Evolutionary conservation across 2,329 filamentous ascomycete genomes (phyloP), one percentile per base, ranked within the genome.

Genomic region (Mycocentrospora acerina): DNA sequence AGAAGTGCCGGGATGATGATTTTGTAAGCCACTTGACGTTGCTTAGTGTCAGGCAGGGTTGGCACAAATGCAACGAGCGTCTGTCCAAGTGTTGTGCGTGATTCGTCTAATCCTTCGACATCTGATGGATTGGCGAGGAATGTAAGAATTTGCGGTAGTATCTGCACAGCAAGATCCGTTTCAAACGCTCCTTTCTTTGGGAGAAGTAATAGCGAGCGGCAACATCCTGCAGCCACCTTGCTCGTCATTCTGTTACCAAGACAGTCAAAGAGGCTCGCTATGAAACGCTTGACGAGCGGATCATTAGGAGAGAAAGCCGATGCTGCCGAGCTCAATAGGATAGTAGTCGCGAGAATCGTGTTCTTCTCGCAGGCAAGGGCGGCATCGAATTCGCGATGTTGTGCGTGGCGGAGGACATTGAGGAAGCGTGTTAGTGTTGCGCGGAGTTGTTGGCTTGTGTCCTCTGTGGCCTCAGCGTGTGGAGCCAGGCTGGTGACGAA

Each of bases 341-440:
- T 86, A 0, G 93, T 95, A 31, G 86, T 85, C 1, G 90, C 88
- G 32, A 98, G 76, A 4, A 98, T 79, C 4, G 86, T 87, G 60
- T 97, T 98, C 73, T 94, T 96, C 59, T 96, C 91, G 64, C 90
- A 95, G 2, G 85, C 75, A 16, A 98, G 75, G 3, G 90, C 89
- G 4, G 85, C 83, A 14, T 90, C 83, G 4, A 76, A 79, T 57
- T 90, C 86, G 27, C 87, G 79, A 62, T 83, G 87, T 67, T 90
- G 87, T 0, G 84, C 85, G 50, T 86, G 76, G 15, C 86, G 75
- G 51, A 90, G 82, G 37, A 94, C 93, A 13, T 85, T 81, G 16
- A 95, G 70, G 73, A 96, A 93, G 4, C 88, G 83, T 19, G 85
- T 82, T 8, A 96, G 74, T 44, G 88, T 93, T 34, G 87, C 88